Evolutionary conservation across 768 basidiomycete genomes (phyloP).

Genomic region (Pleurotus salmoneostramineus): DNA sequence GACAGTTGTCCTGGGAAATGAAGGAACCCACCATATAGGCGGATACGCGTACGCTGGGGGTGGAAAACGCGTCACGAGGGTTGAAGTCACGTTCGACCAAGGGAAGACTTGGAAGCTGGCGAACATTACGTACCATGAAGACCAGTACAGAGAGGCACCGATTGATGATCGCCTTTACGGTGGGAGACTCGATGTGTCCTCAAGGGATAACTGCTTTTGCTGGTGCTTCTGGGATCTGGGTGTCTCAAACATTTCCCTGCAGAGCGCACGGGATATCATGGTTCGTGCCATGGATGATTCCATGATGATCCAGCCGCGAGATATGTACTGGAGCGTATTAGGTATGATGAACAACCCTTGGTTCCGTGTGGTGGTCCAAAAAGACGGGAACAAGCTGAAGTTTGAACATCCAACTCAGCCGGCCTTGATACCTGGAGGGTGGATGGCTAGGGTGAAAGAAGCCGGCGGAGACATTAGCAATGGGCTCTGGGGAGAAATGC

Average conservation of each 20-base stretch:
- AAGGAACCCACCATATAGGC: slow-evolving; percentile 32
- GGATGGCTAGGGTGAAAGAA: slow-evolving; percentile 59
- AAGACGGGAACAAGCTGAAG: slow-evolving; percentile 25
- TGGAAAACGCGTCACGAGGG: slow-evolving; percentile 51
- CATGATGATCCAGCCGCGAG: slow-evolving; percentile 42
- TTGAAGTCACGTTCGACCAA: slow-evolving; percentile 55
- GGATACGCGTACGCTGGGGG: slow-evolving; percentile 67
- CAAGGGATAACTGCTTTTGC: slow-evolving; percentile 50
- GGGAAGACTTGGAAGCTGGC: slow-evolving; percentile 46
- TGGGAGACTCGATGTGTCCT: slow-evolving; percentile 36
- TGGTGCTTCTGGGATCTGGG: slow-evolving; percentile 59
- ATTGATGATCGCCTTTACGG: slow-evolving; percentile 41
- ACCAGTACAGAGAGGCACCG: slow-evolving; percentile 36
- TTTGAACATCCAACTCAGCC: slow-evolving; percentile 58
- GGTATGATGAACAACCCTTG: slow-evolving; percentile 62
- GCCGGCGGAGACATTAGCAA: slow-evolving; percentile 37
- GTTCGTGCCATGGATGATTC: slow-evolving; percentile 56
- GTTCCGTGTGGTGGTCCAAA: slow-evolving; percentile 51
- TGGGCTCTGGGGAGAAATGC: neutral
- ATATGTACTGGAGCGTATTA: slow-evolving; percentile 60
- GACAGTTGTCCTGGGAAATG: slow-evolving; percentile 15
- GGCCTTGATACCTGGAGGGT: slow-evolving; percentile 35
- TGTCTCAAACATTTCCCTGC: slow-evolving; percentile 29
- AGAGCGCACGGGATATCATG: slow-evolving; percentile 30
- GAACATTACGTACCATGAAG: slow-evolving; percentile 40